These are phyloP conservation scores for Protomyces arabidopsidicola DNA, from an alignment of 1,139 yeast species.

Conservation along the genomic window DNA sequence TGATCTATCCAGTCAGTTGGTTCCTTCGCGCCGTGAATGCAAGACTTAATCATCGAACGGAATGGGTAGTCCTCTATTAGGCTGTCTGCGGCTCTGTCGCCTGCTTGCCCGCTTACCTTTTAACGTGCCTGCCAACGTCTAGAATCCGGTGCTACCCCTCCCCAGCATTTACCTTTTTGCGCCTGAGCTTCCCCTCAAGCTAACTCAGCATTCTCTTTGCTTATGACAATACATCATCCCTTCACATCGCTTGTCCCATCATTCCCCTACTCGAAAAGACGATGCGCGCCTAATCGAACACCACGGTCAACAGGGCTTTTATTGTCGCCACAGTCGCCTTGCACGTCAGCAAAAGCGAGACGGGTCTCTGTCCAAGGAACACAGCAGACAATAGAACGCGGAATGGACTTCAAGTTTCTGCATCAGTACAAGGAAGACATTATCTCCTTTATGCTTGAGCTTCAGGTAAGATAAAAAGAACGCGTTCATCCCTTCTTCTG, in stretches of 20 bases:
- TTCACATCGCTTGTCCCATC: no score
- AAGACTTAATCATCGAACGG: no score
- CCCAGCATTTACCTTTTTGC: not conserved
- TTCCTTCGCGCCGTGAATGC: no score
- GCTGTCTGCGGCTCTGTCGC: no score
- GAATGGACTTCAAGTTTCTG: conserved; percentile 34
- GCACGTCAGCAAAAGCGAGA: conserved; percentile 1
- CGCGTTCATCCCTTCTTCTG: conserved; percentile 35
- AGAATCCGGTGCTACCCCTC: no score
- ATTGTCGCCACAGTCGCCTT: conserved; percentile 16
- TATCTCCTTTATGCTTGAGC: conserved; percentile 39
- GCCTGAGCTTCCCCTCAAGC: not conserved
- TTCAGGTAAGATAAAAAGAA: conserved; percentile 36
- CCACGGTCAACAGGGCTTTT: conserved; percentile 20
- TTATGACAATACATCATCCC: not conserved
- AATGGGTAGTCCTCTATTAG: no score
- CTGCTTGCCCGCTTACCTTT: no score
- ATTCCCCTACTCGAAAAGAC: not conserved
- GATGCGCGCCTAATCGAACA: conserved; percentile 10
- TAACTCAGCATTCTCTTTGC: not conserved
- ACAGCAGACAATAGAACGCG: conserved; percentile 31
- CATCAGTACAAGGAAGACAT: conserved; percentile 42
- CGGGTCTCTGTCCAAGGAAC: not conserved
- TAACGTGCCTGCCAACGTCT: no score
- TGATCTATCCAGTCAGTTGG: no score